Conservation (phyloP, 257 asterid genomes). For the Solanum sparsipilum region DNA sequence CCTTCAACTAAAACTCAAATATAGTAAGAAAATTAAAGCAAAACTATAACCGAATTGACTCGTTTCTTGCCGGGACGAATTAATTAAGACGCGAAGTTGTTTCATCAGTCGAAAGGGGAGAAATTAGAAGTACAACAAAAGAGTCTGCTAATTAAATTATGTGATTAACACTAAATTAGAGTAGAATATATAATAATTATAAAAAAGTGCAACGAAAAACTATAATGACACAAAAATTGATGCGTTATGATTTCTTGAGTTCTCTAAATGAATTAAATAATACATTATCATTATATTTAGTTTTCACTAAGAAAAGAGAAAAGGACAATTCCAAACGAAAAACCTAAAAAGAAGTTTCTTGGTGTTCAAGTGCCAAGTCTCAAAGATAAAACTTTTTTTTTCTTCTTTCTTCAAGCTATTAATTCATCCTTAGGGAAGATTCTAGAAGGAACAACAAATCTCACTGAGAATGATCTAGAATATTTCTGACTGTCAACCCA, state of each 20-base stretch:
- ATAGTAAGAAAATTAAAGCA: too few species aligned
- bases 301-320: not conserved
- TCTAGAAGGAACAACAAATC: slow-evolving; percentile 57
- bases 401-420: not conserved
- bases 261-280: too few species aligned
- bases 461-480: slow-evolving; percentile 63
- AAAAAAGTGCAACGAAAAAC: too few species aligned
- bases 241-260: too few species aligned
- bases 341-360: too few species aligned
- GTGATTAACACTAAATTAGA: not conserved
- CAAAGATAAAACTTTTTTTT: too few species aligned
- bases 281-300: not conserved
- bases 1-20: too few species aligned
- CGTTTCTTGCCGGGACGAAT: not conserved
- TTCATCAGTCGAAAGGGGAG: not conserved
- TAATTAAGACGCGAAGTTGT: not conserved
- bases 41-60: not conserved
- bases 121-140: not conserved
- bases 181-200: not conserved
- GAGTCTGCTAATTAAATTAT: not conserved
- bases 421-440: slow-evolving; percentile 39
- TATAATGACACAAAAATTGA: too few species aligned
- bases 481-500: slow-evolving; percentile 36
- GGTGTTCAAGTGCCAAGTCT: not conserved
- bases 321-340: not conserved